Evolutionary conservation across 1,284 basidiomycete genomes (phyloP).

Genomic region (Fomitopsis pinicola): DNA sequence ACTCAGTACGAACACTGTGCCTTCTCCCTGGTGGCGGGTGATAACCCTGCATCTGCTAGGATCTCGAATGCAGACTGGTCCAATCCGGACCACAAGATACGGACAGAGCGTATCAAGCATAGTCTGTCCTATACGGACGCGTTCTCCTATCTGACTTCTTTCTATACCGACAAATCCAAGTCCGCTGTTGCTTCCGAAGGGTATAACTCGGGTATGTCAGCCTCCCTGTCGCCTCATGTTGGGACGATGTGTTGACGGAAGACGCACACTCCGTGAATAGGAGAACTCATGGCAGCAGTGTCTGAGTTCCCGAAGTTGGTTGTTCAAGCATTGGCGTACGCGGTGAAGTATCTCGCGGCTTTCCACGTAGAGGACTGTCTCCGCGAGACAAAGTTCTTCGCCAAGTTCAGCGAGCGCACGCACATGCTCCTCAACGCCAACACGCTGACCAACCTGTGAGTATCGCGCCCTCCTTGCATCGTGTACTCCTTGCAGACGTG

Average conservation of each 20-base stretch:
- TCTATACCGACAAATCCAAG: slow-evolving; percentile 60
- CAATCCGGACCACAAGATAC: slow-evolving; percentile 43
- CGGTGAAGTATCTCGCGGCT: slow-evolving; percentile 71
- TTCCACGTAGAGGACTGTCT: slow-evolving; percentile 80
- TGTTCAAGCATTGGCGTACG: slow-evolving; percentile 73
- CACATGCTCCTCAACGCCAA: slow-evolving; percentile 91
- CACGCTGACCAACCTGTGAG: slow-evolving; percentile 79
- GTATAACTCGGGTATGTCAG: slow-evolving; percentile 42
- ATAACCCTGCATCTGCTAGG: background rate
- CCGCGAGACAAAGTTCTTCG: slow-evolving; percentile 72
- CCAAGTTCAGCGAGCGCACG: slow-evolving; percentile 70
- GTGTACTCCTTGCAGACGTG: background rate
- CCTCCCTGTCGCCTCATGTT: background rate
- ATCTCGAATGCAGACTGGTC: slow-evolving; percentile 32
- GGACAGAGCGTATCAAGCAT: slow-evolving; percentile 63
- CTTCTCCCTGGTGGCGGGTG: background rate
- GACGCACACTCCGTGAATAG: slow-evolving; percentile 10
- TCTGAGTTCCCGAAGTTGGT: slow-evolving; percentile 72
- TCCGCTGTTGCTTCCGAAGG: slow-evolving; percentile 38
- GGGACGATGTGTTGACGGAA: background rate
- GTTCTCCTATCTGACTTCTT: slow-evolving; percentile 66
- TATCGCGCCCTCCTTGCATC: background rate
- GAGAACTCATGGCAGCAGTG: slow-evolving; percentile 54
- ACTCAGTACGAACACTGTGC: slow-evolving; percentile 39
- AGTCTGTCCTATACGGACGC: slow-evolving; percentile 67